phyloP scores from a whole-genome alignment of 192 early-diverging fungal species.

The Umbelopsis ramanniana region DNA sequence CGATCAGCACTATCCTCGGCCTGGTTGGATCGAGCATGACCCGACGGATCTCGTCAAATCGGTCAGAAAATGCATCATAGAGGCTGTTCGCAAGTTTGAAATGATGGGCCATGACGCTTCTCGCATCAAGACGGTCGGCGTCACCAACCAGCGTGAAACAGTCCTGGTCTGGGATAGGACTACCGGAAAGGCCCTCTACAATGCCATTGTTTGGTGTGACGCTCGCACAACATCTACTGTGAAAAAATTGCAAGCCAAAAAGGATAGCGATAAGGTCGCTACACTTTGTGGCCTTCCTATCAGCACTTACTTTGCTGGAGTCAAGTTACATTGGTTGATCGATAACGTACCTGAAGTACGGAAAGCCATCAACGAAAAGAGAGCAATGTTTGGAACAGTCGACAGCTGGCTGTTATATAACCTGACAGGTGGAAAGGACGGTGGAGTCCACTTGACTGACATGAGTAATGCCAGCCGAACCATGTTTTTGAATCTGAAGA shows the following conservation, averaged over 20 bases:
- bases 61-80: constrained; percentile 73
- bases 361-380: constrained; percentile 73
- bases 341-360: constrained; percentile 78
- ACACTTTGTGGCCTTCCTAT: constrained; percentile 86
- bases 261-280: constrained; percentile 34
- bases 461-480: constrained; percentile 95
- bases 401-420: constrained; percentile 93
- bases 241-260: constrained; percentile 54
- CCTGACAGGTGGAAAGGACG: constrained; percentile 78
- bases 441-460: constrained; percentile 85
- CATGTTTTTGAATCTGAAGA: constrained; percentile 91
- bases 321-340: constrained; percentile 92
- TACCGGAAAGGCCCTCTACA: constrained; percentile 82
- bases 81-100: constrained; percentile 69
- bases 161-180: constrained; percentile 84
- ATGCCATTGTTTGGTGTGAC: constrained; percentile 95
- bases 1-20: constrained; percentile 74
- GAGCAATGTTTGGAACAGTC: constrained; percentile 87
- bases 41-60: constrained; percentile 76
- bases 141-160: constrained; percentile 97
- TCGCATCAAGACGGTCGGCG: constrained; percentile 71
- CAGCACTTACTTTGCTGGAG: constrained; percentile 92
- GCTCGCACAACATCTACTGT: constrained; percentile 83
- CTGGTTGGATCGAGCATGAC: constrained; percentile 91
- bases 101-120: constrained; percentile 58